These are phyloP conservation scores for Starmera dryadoides DNA, from an alignment of 805 yeast genomes.

Conservation along the genomic window DNA sequence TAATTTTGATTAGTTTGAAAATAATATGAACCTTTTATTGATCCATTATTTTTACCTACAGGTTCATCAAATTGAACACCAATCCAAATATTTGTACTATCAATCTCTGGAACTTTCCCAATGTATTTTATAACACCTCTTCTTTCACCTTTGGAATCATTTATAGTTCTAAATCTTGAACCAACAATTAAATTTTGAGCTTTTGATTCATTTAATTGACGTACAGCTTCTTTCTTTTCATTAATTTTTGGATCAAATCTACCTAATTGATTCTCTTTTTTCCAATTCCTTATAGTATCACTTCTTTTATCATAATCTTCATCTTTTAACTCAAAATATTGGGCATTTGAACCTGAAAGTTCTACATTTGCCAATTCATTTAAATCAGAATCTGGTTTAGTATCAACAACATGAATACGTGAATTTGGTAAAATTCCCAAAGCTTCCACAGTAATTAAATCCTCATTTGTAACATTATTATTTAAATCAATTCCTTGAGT, in stretches of 20 bases:
- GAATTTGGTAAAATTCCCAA: slow-evolving; percentile 28
- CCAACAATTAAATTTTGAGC: slow-evolving; percentile 35
- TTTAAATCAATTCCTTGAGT: slow-evolving; percentile 23
- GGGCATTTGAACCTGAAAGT: too few relatives aligned
- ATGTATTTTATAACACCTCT: slow-evolving; percentile 65
- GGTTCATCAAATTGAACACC: slow-evolving; percentile 87
- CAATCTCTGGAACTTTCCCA: slow-evolving; percentile 61
- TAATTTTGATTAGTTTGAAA: slow-evolving; percentile 50
- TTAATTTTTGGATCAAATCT: slow-evolving; percentile 54
- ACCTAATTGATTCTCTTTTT: slow-evolving; percentile 59
- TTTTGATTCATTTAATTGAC: slow-evolving; percentile 21
- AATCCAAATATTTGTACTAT: slow-evolving; percentile 52
- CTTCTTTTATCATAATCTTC: slow-evolving; percentile 52
- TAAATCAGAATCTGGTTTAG: slow-evolving; percentile 45
- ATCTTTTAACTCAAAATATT: slow-evolving; percentile 41
- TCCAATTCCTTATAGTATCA: slow-evolving; percentile 74
- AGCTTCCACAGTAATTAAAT: slow-evolving; percentile 4
- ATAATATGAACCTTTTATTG: slow-evolving; percentile 49
- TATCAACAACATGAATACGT: slow-evolving; percentile 53
- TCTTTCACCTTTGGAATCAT: slow-evolving; percentile 42
- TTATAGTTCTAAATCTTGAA: slow-evolving; percentile 43
- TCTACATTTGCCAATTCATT: slow-evolving; percentile 28
- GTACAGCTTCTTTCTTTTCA: slow-evolving; percentile 20
- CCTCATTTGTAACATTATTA: slow-evolving; percentile 9
- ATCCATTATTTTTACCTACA: slow-evolving; percentile 80